A percentile compares a stretch with the other conserved stretches of the same genome.
Conservation (phyloP, 73 alveolate species). For the Loxodes magnus region DNA sequence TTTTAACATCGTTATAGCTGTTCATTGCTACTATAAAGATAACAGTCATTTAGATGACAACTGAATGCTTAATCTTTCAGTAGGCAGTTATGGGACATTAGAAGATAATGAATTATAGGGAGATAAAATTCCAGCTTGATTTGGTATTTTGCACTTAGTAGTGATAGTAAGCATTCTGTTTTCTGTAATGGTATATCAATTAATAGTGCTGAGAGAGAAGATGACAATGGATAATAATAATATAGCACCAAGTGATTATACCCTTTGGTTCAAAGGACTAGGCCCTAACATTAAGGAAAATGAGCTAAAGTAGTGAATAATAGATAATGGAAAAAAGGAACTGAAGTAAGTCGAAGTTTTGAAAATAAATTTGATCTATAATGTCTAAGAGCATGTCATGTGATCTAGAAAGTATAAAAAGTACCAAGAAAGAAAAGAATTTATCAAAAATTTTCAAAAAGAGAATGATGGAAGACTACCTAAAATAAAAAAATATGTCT, state of each 20-base stretch:
- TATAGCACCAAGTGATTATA: slow-evolving; percentile 34
- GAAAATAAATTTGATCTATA: too few species aligned
- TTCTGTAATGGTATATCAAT: too few species aligned
- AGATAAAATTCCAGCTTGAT: not conserved
- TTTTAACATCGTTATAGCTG: not conserved
- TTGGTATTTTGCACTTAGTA: not conserved
- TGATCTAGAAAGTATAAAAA: too few species aligned
- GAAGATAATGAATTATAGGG: not conserved
- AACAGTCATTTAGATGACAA: not conserved
- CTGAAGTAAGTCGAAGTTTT: too few species aligned
- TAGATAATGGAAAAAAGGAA: too few species aligned
- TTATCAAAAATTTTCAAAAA: not conserved
- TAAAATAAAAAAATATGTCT: not conserved
- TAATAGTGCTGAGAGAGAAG: not conserved
- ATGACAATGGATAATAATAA: slow-evolving; percentile 15
- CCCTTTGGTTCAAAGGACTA: slow-evolving; percentile 24
- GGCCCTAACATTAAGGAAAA: not conserved
- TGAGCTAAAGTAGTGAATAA: slow-evolving; percentile 17
- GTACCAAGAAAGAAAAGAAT: too few species aligned
- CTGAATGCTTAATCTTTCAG: not conserved
- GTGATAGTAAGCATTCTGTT: not conserved
- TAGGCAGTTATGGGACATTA: too few species aligned
- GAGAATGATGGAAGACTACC: not conserved
- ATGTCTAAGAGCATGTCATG: too few species aligned
- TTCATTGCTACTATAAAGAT: not conserved